Evolutionary conservation across 495 filamentous ascomycete genomes (phyloP).

Genomic region (Trichoderma erinaceum): DNA sequence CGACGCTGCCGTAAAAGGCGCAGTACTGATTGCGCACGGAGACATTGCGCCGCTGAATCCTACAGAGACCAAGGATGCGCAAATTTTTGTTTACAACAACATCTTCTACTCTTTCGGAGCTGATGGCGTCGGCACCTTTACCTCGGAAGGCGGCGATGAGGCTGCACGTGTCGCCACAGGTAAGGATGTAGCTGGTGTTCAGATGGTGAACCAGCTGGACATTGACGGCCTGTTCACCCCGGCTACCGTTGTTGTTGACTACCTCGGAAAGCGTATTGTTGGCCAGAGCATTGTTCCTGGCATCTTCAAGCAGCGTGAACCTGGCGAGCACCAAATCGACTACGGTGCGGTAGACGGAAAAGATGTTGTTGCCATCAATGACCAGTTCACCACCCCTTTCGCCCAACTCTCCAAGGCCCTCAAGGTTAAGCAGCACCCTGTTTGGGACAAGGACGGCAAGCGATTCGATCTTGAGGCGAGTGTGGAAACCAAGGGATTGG

Average conservation of each 20-base stretch:
- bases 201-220: constrained; percentile 92
- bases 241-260: constrained; percentile 94
- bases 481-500: constrained; percentile 94
- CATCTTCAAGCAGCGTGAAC: constrained; percentile 97
- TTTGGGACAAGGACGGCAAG: constrained; percentile 95
- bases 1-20: constrained; percentile 87
- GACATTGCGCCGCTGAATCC: constrained; percentile 97
- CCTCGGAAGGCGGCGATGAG: constrained; percentile 92
- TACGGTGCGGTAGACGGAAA: constrained; percentile 98
- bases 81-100: constrained; percentile 99
- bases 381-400: constrained; percentile 78
- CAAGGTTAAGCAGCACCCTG: constrained; percentile 86
- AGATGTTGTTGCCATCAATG: constrained; percentile 85
- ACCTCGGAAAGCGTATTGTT: constrained; percentile 93
- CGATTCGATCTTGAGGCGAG: constrained; percentile 89
- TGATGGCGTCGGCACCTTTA: constrained; percentile 96
- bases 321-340: constrained; percentile 96
- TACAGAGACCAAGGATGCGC: constrained; percentile 83
- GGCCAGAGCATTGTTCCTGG: constrained; percentile 98
- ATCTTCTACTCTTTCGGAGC: constrained; percentile 98
- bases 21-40: constrained; percentile 85
- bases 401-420: constrained; percentile 83
- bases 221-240: constrained; percentile 90
- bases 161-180: constrained; percentile 93
- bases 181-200: constrained; percentile 92